Evolutionary conservation across 306 rosid species (phyloP), one percentile per base, ranked within the genome.

Genomic region (Malus sylvestris): DNA sequence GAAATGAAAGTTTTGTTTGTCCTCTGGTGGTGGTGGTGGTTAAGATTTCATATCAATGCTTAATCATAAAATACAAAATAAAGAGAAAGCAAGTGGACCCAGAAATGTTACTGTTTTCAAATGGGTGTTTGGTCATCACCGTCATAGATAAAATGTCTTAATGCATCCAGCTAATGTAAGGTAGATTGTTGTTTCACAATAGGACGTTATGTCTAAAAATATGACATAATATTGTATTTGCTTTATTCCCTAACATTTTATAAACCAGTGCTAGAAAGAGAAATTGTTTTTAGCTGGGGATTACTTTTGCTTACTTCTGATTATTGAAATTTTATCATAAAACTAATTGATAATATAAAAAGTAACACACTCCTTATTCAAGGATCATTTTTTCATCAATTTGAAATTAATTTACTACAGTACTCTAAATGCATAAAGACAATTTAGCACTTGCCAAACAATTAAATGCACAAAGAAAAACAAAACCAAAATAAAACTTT

Each of bases 21-120:
- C 78, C 29, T 77, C 58, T 74, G 67, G 9, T 15, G 77, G 52
- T 73, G 81, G 63, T 45, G 86, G 85, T 76, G 72, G 90, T 90
- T 87, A 79, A 73, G 81, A 81, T 75, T 84, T 87, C 85, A 33
- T 80, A 77, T 86, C 90, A 82, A 22, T 73, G 73, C 57, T 49
- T 67, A 71, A 15, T 64, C 19, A 73, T 67, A 15, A 22, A 57
- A 57, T 78, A 57, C 46, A 35, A 27, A 49, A 67, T 35, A 44
- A 71, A 72, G 13, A 8, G 32, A 67, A 53, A 71, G 33, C 10
- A n/a, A 30, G 49, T 76, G 93, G 87, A 78, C 88, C 90, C 83
- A 63, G 12, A 22, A 30, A 72, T 38, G 77, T 69, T 49, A 55
- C n/a, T 70, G 16, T n/a, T 27, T 76, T 59, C 65, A 55, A 53